A percentile compares a stretch with the other conserved stretches of the same genome.
phyloP scores from a whole-genome alignment of 164 flowering plant species.

The Vitis labrusca region DNA sequence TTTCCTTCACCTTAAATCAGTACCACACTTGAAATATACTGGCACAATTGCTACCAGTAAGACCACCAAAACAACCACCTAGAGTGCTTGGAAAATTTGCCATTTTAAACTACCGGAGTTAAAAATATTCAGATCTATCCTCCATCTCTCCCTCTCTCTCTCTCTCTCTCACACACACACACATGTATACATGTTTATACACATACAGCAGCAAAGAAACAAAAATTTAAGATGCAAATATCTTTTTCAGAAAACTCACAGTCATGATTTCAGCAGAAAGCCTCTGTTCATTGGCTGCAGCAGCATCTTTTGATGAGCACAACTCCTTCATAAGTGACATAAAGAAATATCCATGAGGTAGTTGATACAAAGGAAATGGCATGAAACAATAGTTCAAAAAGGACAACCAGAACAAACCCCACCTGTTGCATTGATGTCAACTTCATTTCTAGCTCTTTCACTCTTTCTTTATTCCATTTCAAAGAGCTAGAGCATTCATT shows the following conservation, averaged over 20 bases:
- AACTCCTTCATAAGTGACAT: slow-evolving; percentile 49
- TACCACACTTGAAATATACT: no score
- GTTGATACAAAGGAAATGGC: neutral
- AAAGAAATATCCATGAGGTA: slow-evolving; percentile 5
- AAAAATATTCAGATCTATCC: neutral
- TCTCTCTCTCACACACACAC: no score
- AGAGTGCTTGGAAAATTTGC: neutral
- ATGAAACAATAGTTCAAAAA: slow-evolving; percentile 5
- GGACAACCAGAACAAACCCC: neutral
- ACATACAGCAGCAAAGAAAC: neutral
- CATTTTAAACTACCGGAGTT: neutral
- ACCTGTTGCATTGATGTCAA: slow-evolving; percentile 73
- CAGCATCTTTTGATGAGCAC: slow-evolving; percentile 58
- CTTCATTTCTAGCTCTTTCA: slow-evolving; percentile 65
- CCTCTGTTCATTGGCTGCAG: slow-evolving; percentile 65
- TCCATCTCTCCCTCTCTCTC: neutral
- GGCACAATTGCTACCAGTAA: neutral
- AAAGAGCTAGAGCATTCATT: slow-evolving; percentile 64
- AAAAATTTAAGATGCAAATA: no score
- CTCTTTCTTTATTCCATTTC: slow-evolving; percentile 67
- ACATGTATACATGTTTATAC: neutral
- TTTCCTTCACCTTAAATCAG: no score
- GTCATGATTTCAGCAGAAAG: slow-evolving; percentile 71
- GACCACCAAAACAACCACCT: neutral
- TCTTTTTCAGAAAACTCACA: slow-evolving; percentile 37